Percentiles rank a stretch among this genome's conserved stretches.
Evolutionary conservation across 2,329 filamentous ascomycete genomes (phyloP).

Genomic region (Byssoonygena ceratinophila): DNA sequence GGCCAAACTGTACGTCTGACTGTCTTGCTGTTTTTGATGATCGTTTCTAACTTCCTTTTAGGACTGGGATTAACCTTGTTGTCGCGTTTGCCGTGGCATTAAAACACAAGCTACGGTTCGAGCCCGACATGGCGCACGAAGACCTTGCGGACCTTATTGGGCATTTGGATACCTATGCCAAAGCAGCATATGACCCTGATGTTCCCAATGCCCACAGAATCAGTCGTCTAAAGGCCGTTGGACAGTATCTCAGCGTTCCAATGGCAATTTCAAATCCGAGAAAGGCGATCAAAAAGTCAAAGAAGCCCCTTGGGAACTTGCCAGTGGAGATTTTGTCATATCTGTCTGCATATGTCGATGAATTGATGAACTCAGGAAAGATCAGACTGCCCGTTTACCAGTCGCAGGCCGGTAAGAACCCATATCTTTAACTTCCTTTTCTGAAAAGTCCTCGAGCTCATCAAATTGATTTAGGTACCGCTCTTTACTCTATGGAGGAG

Average conservation of each 20-base stretch:
- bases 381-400: constrained; percentile 16
- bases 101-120: constrained; percentile 75
- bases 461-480: constrained; percentile 39
- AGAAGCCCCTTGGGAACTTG: constrained; percentile 67
- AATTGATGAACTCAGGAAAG: constrained; percentile 40
- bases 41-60: constrained; percentile 18
- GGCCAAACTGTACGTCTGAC: constrained; percentile 47
- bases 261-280: constrained; percentile 70
- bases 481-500: constrained; percentile 58
- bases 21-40: too few species aligned
- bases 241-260: constrained; percentile 64
- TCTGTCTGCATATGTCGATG: constrained; percentile 56
- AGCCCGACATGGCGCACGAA: constrained; percentile 66
- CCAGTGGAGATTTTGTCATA: constrained; percentile 71
- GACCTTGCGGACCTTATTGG: constrained; percentile 60
- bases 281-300: constrained; percentile 62
- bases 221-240: constrained; percentile 51
- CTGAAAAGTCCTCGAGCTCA: neutral
- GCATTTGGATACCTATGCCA: constrained; percentile 67
- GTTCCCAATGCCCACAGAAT: constrained; percentile 33
- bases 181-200: constrained; percentile 41
- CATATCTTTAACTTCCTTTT: constrained; percentile 12
- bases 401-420: constrained; percentile 20
- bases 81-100: constrained; percentile 66
- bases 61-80: constrained; percentile 63